Conservation (phyloP, 129 eudicot species). For the Chrysanthemum makinoi region DNA sequence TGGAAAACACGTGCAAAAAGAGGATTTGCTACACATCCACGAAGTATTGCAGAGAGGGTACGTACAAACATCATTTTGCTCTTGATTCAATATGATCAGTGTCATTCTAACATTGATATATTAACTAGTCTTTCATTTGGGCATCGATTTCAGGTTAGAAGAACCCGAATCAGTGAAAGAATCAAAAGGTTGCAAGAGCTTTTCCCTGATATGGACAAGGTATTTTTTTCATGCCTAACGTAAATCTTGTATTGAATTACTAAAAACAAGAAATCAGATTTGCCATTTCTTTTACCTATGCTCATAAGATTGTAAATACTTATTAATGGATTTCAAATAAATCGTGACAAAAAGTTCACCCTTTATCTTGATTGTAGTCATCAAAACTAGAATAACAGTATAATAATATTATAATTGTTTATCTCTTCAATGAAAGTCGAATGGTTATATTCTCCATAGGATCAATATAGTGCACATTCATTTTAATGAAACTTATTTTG, state of each 20-base stretch:
- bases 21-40: slow-evolving; percentile 95
- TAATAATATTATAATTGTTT: neutral
- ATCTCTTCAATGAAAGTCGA: neutral
- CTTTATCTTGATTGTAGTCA: neutral
- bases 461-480: too few relatives aligned
- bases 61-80: slow-evolving; percentile 27
- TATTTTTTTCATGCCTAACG: slow-evolving; percentile 15
- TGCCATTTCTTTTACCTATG: neutral
- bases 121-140: neutral
- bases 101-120: slow-evolving; percentile 8
- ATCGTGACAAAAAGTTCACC: too few relatives aligned
- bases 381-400: neutral
- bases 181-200: slow-evolving; percentile 93
- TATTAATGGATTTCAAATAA: neutral
- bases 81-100: neutral
- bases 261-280: neutral
- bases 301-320: neutral
- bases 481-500: too few relatives aligned
- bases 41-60: slow-evolving; percentile 99
- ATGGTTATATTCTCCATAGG: neutral
- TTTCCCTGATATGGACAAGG: slow-evolving; percentile 97
- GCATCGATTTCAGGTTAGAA: slow-evolving; percentile 51
- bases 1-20: slow-evolving; percentile 82
- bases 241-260: neutral
- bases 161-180: slow-evolving; percentile 88